These are phyloP conservation scores for Thymus quinquecostatus DNA, from an alignment of 257 asterid species.

Conservation along the genomic window DNA sequence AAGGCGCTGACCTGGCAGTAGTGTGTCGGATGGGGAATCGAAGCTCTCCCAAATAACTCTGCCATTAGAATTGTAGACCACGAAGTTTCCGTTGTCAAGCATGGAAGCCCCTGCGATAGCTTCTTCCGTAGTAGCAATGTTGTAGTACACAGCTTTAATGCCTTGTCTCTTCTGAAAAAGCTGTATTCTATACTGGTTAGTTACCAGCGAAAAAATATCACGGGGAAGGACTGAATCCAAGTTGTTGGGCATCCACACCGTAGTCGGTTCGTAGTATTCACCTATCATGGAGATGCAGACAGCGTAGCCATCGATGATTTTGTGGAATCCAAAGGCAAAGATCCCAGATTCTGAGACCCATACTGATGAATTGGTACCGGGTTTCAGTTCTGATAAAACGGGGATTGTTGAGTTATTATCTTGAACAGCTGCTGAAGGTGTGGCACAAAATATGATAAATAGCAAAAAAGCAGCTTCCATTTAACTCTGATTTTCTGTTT, in stretches of 20 bases:
- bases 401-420: neutral
- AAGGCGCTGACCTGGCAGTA: neutral
- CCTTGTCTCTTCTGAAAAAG: constrained; percentile 5
- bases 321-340: too few relatives aligned
- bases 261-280: neutral
- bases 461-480: neutral
- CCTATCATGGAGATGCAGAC: too few relatives aligned
- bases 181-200: constrained; percentile 35
- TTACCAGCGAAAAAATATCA: neutral
- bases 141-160: neutral
- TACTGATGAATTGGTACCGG: neutral
- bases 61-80: neutral
- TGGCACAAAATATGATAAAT: neutral
- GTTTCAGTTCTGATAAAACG: neutral
- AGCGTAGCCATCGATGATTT: too few relatives aligned
- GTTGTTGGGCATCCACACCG: constrained; percentile 40
- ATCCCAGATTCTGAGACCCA: neutral
- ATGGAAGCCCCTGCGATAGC: neutral
- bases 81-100: constrained; percentile 9
- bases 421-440: neutral
- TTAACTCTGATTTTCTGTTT: neutral
- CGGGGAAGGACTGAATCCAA: constrained; percentile 28
- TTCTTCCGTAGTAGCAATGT: neutral
- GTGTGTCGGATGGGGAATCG: neutral
- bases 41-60: neutral